phyloP scores from a whole-genome alignment of 2,329 filamentous ascomycete species.

The Aspergillus aculeatinus region DNA sequence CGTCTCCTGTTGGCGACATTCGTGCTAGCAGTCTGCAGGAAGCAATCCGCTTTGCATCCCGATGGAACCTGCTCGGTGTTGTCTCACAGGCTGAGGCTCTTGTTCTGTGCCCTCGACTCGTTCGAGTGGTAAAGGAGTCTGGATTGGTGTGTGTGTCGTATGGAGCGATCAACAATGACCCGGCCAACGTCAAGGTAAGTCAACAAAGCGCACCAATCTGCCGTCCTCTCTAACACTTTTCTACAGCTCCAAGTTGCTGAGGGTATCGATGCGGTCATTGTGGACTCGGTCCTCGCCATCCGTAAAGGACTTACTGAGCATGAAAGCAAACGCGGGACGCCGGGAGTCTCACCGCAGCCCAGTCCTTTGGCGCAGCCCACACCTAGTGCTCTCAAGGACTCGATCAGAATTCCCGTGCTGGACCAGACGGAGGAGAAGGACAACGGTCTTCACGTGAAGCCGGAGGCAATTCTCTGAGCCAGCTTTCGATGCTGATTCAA shows the following conservation, averaged over 20 bases:
- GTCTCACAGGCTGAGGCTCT: conserved; percentile 86
- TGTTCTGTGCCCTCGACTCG: conserved; percentile 82
- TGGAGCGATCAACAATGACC: conserved; percentile 85
- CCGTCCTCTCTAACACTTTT: conserved; percentile 10
- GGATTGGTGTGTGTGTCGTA: conserved; percentile 95
- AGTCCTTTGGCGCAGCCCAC: conserved; percentile 23
- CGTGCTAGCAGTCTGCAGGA: conserved; percentile 90
- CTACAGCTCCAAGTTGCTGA: conserved; percentile 82
- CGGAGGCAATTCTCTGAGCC: conserved; percentile 12
- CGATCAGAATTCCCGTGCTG: conserved; percentile 28
- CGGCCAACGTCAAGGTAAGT: conserved; percentile 77
- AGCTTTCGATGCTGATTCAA: not conserved
- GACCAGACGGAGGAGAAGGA: conserved; percentile 25
- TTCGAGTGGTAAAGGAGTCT: conserved; percentile 90
- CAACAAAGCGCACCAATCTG: not conserved
- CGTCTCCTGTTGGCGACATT: conserved; percentile 78
- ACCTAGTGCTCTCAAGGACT: conserved; percentile 21
- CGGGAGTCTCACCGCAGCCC: conserved; percentile 25
- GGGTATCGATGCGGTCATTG: conserved; percentile 96
- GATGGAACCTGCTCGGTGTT: conserved; percentile 92
- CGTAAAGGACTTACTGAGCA: conserved; percentile 75
- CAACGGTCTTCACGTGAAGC: conserved; percentile 20
- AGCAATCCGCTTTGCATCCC: conserved; percentile 86
- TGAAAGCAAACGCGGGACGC: conserved; percentile 26
- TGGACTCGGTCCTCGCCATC: conserved; percentile 90